Conservation (phyloP, 352 stramenopile species). For the Phytophthora pisi region DNA sequence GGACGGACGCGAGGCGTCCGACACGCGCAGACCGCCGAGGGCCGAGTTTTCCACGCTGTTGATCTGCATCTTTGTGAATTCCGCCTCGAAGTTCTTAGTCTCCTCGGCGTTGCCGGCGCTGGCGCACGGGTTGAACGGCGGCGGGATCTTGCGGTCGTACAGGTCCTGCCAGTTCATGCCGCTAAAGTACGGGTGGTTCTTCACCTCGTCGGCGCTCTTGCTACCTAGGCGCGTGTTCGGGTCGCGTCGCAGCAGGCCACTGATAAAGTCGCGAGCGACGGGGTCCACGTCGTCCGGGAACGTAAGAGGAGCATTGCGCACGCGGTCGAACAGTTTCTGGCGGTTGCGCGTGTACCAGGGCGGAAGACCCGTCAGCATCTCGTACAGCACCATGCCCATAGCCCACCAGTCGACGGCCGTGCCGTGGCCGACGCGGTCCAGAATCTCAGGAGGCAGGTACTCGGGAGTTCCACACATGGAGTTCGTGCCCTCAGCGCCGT, state of each 20-base stretch:
- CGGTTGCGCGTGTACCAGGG: conserved; percentile 94
- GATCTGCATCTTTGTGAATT: conserved; percentile 92
- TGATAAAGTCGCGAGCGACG: conserved; percentile 81
- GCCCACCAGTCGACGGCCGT: conserved; percentile 94
- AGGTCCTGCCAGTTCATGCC: conserved; percentile 84
- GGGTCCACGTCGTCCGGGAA: conserved; percentile 88
- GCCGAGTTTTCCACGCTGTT: conserved; percentile 82
- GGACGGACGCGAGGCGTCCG: conserved; percentile 78
- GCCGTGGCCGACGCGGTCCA: conserved; percentile 89
- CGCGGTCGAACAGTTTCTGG: conserved; percentile 92
- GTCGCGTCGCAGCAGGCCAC: conserved; percentile 79
- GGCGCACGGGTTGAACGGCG: conserved; percentile 88
- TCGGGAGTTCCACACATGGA: conserved; percentile 92
- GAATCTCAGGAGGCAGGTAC: conserved; percentile 93
- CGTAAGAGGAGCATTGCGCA: conserved; percentile 86
- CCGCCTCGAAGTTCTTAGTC: conserved; percentile 89
- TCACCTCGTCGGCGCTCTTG: conserved; percentile 79
- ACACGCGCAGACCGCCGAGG: conserved; percentile 67
- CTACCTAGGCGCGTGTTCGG: conserved; percentile 81
- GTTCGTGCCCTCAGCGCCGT: conserved; percentile 84
- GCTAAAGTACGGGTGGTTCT: conserved; percentile 86
- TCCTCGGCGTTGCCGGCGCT: conserved; percentile 65
- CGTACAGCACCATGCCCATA: conserved; percentile 93
- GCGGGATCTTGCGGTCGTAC: conserved; percentile 82
- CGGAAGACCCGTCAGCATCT: conserved; percentile 93